Base-by-base conservation (phyloP, 2,329 filamentous ascomycete genomes). In the Triangularia verruculosa region DNA sequence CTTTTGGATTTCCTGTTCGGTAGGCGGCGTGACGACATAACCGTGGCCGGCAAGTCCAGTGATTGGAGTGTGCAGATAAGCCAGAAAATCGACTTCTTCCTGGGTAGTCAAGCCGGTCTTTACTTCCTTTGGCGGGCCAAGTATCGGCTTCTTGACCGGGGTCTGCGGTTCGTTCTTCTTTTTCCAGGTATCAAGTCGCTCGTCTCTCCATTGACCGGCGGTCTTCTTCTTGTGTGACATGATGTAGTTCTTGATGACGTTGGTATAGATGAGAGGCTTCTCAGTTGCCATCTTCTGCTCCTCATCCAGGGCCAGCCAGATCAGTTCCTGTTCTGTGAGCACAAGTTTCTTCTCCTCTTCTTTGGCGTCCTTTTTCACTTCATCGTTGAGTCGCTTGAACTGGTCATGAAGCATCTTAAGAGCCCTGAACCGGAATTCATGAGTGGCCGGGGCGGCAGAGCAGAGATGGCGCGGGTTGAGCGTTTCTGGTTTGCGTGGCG, bases 171-270 rank as follows among this genome's bases (percentile, higher is more conserved):
- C 61, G 9, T 66, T 43, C 43, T 68, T 65, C 62, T 72, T 72
- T 64, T 77, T 71, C 6, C 66, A 62, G 15, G 69, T 69, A 1
- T 69, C 73, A 53, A 61, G 69, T 0, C 85, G 79, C 67, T 89
- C 86, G 28, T 86, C 82, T 64, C 85, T 84, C 92, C 93, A 98
- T 55, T 91, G 84, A 3, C 83, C 80, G 2, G 86, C 72, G 0
- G 80, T 81, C 90, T 96, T 93, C 66, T 89, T 89, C 72, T 89
- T 92, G 72, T 93, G 87, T 52, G 82, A 82, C 70, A 90, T 83
- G 64, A 98, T 89, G 32, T 87, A 87, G 68, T 92, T 90, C 73
- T 93, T 96, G 74, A 98, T 86, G 25, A 93, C 80, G 70, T 96
- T 97, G 7, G 84, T 80, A 72, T 99, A 99, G 27, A 98, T 86